Percentiles rank a stretch among this genome's conserved stretches.
Evolutionary conservation across 352 stramenopile species (phyloP).

Genomic region (Phytophthora rubi): DNA sequence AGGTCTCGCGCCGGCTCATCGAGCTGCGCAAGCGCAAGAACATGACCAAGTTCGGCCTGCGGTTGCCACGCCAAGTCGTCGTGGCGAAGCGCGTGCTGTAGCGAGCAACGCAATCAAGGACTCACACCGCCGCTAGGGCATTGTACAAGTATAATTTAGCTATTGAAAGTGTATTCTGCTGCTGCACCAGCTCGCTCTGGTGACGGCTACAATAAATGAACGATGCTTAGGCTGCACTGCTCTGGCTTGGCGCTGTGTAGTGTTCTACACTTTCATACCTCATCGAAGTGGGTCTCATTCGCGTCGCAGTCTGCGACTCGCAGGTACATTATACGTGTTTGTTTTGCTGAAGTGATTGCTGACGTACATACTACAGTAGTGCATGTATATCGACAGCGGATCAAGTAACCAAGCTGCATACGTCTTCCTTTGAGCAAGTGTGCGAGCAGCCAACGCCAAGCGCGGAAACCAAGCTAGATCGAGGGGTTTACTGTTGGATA

Average conservation of each 20-base stretch:
- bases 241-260: too few species aligned
- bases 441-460: too few species aligned
- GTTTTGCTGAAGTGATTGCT: not conserved
- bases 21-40: conserved; percentile 69
- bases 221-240: conserved; percentile 1
- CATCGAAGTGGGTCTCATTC: not conserved
- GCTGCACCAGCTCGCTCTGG: not conserved
- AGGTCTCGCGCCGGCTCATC: conserved; percentile 62
- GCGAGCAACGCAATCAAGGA: conserved; percentile 1
- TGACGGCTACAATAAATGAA: conserved; percentile 12
- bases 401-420: not conserved
- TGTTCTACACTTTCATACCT: too few species aligned
- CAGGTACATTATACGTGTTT: too few species aligned
- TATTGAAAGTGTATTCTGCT: conserved; percentile 26
- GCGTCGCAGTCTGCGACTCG: too few species aligned
- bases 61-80: conserved; percentile 8
- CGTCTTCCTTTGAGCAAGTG: too few species aligned
- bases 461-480: too few species aligned
- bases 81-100: conserved; percentile 9
- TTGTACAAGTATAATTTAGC: conserved; percentile 35
- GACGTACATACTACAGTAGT: too few species aligned
- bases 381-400: not conserved
- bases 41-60: conserved; percentile 34
- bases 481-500: too few species aligned
- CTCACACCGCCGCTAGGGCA: not conserved